A percentile compares a stretch with the other conserved stretches of the same genome.
Evolutionary conservation across 257 asterid species (phyloP).

Genomic region (Linderniella brevidens): DNA sequence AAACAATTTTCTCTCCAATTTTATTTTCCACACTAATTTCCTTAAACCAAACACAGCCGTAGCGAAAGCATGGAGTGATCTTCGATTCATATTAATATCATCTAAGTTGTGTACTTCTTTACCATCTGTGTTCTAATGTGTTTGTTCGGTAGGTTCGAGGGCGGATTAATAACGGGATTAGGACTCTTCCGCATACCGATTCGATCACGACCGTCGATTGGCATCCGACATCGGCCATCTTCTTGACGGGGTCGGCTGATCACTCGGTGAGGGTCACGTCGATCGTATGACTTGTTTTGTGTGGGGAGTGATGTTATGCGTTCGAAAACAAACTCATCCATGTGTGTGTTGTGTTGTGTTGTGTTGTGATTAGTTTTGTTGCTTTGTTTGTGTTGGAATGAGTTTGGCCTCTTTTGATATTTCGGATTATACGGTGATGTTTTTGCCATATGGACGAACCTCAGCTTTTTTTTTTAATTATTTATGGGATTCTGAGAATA

Average conservation of each 20-base stretch:
- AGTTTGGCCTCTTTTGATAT: too few species aligned
- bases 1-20: too few species aligned
- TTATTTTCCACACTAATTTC: too few species aligned
- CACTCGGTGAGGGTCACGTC: constrained; percentile 75
- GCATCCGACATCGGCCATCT: constrained; percentile 83
- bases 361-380: not conserved
- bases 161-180: constrained; percentile 30
- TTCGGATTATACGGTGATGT: too few species aligned
- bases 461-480: not conserved
- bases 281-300: constrained; percentile 18
- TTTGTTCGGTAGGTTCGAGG: constrained; percentile 37
- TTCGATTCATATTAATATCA: not conserved
- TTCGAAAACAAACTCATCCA: not conserved
- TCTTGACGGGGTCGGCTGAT: constrained; percentile 87
- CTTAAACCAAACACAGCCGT: too few species aligned
- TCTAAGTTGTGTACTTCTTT: not conserved
- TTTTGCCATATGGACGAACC: too few species aligned
- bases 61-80: not conserved
- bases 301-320: constrained; percentile 4
- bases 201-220: constrained; percentile 81
- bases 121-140: not conserved
- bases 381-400: too few species aligned
- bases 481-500: not conserved
- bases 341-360: not conserved
- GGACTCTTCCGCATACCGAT: constrained; percentile 53